Evolutionary conservation across 2,329 filamentous ascomycete genomes (phyloP).

Genomic region (Stenocarpella maydis): DNA sequence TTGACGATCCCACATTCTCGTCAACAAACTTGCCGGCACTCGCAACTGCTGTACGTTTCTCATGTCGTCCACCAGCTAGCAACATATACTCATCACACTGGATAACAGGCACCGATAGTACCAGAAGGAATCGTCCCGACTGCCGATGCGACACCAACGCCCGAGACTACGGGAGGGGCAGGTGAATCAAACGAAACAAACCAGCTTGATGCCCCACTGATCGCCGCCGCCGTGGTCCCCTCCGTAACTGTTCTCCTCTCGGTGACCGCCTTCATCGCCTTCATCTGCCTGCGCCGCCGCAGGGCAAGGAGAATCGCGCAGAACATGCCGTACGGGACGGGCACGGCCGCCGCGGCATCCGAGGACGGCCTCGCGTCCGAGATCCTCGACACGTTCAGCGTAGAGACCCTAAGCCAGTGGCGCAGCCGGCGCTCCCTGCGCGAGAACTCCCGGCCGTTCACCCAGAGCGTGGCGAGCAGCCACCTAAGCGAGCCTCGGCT

Average conservation of each 20-base stretch:
- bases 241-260: not conserved
- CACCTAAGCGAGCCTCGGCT: slow-evolving; percentile 16
- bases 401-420: slow-evolving; percentile 3
- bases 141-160: not conserved
- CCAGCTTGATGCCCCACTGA: slow-evolving; percentile 20
- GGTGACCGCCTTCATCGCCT: not conserved
- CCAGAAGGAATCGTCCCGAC: not conserved
- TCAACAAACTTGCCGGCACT: slow-evolving; percentile 16
- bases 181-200: not conserved
- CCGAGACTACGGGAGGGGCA: not conserved
- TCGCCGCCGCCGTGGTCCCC: slow-evolving; percentile 27
- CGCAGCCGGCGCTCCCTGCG: not conserved
- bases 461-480: slow-evolving; percentile 22
- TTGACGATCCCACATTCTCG: slow-evolving; percentile 20
- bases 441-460: not conserved
- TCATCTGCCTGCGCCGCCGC: slow-evolving; percentile 21
- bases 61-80: fast-evolving
- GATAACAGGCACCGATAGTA: not conserved
- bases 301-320: slow-evolving; percentile 5
- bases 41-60: slow-evolving; percentile 20
- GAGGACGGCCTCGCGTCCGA: slow-evolving; percentile 17
- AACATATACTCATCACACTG: not conserved
- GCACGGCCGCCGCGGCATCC: not conserved
- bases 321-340: slow-evolving; percentile 19
- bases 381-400: slow-evolving; percentile 25